phyloP scores from a whole-genome alignment of 768 basidiomycete genomes.

The Gyrodon lividus region DNA sequence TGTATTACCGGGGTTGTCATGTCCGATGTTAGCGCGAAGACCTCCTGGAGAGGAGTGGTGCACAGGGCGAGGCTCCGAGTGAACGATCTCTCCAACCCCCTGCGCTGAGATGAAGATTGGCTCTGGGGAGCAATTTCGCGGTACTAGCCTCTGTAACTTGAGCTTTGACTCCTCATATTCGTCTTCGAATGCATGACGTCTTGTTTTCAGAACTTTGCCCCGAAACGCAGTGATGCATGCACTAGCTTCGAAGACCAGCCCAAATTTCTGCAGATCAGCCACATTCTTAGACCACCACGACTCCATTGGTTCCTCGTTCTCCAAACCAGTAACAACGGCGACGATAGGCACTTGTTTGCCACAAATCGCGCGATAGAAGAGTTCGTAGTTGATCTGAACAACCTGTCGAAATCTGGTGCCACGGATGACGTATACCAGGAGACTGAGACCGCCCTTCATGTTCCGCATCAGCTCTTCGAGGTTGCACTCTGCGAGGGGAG shows the following conservation, averaged over 20 bases:
- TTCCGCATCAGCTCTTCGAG: constrained; percentile 19
- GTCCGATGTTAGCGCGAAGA: too few relatives aligned
- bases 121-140: not conserved
- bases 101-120: not conserved
- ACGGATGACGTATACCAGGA: constrained; percentile 35
- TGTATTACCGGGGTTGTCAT: too few relatives aligned
- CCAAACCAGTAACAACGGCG: constrained; percentile 32
- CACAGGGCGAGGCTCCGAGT: not conserved
- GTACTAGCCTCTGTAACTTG: constrained; percentile 2
- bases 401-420: constrained; percentile 30
- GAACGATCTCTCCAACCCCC: not conserved
- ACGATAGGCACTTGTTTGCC: constrained; percentile 30
- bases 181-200: constrained; percentile 4
- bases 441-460: constrained; percentile 29
- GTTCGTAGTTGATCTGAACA: constrained; percentile 28
- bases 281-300: constrained; percentile 16
- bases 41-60: too few relatives aligned
- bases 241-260: too few relatives aligned
- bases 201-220: constrained; percentile 4
- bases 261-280: too few relatives aligned
- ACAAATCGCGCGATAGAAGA: constrained; percentile 34
- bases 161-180: constrained; percentile 13
- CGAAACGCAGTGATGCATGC: constrained; percentile 17
- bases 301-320: constrained; percentile 21
- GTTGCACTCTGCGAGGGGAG: constrained; percentile 4